Base-by-base conservation (phyloP, 306 rosid genomes). In the Gastrolobium bilobum region DNA sequence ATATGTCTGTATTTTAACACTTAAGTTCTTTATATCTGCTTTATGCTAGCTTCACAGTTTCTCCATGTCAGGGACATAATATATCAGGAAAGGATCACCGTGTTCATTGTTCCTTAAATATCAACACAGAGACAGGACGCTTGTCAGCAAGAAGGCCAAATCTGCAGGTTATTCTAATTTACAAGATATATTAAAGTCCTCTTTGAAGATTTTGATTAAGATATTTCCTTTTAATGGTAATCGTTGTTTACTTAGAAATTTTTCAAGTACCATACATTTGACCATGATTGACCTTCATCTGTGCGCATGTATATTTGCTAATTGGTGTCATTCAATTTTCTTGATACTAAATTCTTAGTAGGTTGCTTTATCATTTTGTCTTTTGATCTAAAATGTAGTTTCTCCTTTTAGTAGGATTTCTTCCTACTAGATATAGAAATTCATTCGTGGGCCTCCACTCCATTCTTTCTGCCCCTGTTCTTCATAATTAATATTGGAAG, bases 111-210 rank as follows among this genome's bases (percentile, higher is more conserved):
- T 94, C 99, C 37, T 84, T 94, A 58, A 94, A 90, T 85, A 92
- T 94, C 82, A 94, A 92, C 85, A 92, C 97, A 0, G 97, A 94
- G 90, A 94, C 97, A 1, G 97, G 99, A 73, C 96, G 97, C 57
- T 87, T 94, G 79, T 94, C 97, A 53, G 99, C 99, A 73, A 93
- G 99, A 79, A 87, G 97, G 68, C 99, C 97, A 43, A 94, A 92
- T 88, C 87, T 94, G 77, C 99, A 94, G 99, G 99, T 94, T 76
- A 81, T 66, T 56, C 30, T 76, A 54, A 73, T 47, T 81, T 73
- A 10, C 73, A 34, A 40, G 73, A 60, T 64, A 64, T 26, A 42
- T 35, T 50, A 14, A 60, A 63, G 47, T 56, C 39, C 43, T 40
- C 37, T 76, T 34, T 35, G 13, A 76, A 26, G 31, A 54, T 65